A percentile compares a stretch with the other conserved stretches of the same genome.
These are phyloP conservation scores for Entomortierella parvispora DNA, from an alignment of 192 early-diverging fungal genomes.

Conservation along the genomic window DNA sequence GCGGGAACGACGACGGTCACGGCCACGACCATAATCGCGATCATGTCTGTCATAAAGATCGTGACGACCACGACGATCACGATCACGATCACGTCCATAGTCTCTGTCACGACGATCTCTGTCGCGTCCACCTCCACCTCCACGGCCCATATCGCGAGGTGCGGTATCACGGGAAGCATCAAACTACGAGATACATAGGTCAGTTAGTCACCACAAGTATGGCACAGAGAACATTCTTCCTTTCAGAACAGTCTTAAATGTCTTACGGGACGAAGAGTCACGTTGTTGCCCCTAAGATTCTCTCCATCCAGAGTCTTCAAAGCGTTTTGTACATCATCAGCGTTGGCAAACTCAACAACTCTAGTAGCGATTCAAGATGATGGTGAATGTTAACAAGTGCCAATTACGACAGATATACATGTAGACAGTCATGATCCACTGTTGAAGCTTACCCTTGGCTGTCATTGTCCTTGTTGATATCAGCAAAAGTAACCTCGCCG, in stretches of 20 bases:
- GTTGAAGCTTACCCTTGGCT: conserved; percentile 86
- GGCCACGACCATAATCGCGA: conserved; percentile 52
- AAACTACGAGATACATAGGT: conserved; percentile 9
- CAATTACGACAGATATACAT: background rate
- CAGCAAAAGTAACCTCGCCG: conserved; percentile 94
- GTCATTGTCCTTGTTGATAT: conserved; percentile 82
- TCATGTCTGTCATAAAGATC: conserved; percentile 41
- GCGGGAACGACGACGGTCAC: conserved; percentile 61
- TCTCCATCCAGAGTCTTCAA: conserved; percentile 84
- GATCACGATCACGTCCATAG: conserved; percentile 55
- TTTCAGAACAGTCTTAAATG: too few species aligned
- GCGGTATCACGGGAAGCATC: conserved; percentile 40
- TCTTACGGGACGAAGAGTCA: conserved; percentile 75
- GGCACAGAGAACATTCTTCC: conserved; percentile 1
- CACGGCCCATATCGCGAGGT: conserved; percentile 52
- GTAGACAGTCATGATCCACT: too few species aligned
- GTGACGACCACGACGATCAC: conserved; percentile 59
- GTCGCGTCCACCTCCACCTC: conserved; percentile 46
- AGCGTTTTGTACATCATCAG: conserved; percentile 86
- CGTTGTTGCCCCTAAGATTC: conserved; percentile 72
- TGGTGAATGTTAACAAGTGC: background rate
- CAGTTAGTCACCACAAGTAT: background rate
- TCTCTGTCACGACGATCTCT: conserved; percentile 52
- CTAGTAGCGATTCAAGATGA: conserved; percentile 63
- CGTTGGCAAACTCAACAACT: conserved; percentile 88